Evolutionary conservation across 257 asterid genomes (phyloP).

Genomic region (Solanum pinnatisectum): DNA sequence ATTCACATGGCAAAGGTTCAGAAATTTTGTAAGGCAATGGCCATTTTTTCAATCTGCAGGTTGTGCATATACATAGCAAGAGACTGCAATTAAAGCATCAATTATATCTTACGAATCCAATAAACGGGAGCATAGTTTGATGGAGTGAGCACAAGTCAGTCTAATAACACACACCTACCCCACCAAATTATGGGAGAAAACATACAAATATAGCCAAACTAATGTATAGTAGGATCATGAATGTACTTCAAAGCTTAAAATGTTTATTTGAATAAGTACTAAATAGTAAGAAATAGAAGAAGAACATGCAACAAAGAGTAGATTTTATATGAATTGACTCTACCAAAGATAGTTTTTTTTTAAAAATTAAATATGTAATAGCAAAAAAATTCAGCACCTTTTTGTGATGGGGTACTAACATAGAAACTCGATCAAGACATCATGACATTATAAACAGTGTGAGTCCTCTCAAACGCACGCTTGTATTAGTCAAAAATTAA

Average conservation of each 20-base stretch:
- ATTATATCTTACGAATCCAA: too few relatives aligned
- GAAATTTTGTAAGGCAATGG: too few relatives aligned
- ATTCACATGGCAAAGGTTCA: too few relatives aligned
- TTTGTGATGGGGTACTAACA: background rate
- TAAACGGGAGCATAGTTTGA: too few relatives aligned
- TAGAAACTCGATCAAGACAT: background rate
- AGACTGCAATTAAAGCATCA: too few relatives aligned
- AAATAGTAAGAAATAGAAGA: background rate
- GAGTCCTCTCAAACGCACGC: background rate
- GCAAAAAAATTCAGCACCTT: background rate
- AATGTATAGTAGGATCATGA: background rate
- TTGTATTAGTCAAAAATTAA: background rate
- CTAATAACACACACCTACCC: too few relatives aligned
- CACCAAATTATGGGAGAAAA: background rate
- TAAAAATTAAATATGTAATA: too few relatives aligned
- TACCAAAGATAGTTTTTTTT: too few relatives aligned
- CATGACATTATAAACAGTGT: background rate
- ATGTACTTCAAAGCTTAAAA: background rate
- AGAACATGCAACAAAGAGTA: background rate
- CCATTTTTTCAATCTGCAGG: too few relatives aligned
- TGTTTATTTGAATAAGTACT: background rate
- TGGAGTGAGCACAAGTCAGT: too few relatives aligned
- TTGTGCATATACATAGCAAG: too few relatives aligned
- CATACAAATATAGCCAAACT: background rate
- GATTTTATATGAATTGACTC: background rate